phyloP scores from a whole-genome alignment of 805 yeast species.

The Pichia membranifaciens region DNA sequence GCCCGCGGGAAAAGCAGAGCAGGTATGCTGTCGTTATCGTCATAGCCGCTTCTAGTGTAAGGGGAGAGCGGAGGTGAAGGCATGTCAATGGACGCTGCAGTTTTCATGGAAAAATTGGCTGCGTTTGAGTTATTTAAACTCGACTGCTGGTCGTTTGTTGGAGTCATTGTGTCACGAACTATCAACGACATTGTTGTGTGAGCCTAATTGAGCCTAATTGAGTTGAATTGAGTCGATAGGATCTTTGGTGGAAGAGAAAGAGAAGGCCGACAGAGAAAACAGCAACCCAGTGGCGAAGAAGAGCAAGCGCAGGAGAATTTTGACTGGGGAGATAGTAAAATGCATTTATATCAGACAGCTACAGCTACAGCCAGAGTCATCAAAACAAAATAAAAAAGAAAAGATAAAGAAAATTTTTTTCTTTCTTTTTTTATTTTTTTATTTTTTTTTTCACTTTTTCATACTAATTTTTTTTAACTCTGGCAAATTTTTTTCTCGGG shows the following conservation, averaged over 20 bases:
- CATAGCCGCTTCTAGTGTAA: slow-evolving; percentile 25
- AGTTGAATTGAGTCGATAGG: slow-evolving; percentile 3
- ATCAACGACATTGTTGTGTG: slow-evolving; percentile 6
- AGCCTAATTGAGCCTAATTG: slow-evolving; percentile 5
- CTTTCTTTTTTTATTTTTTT: background rate
- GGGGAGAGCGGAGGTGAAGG: slow-evolving; percentile 37
- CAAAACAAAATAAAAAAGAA: background rate
- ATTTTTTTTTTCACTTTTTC: background rate
- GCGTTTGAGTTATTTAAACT: background rate
- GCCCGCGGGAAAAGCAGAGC: slow-evolving; percentile 26
- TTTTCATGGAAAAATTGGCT: background rate
- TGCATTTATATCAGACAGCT: background rate
- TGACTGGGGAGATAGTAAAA: background rate
- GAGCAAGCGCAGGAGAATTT: background rate
- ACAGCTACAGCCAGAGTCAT: background rate
- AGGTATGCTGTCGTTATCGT: slow-evolving; percentile 25
- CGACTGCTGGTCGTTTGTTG: slow-evolving; percentile 4
- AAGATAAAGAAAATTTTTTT: background rate
- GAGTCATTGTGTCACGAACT: slow-evolving; percentile 10
- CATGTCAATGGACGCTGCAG: slow-evolving; percentile 18
- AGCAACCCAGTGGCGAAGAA: slow-evolving; percentile 15
- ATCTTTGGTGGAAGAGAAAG: background rate
- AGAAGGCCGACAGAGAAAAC: slow-evolving; percentile 1
- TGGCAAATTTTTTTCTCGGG: background rate
- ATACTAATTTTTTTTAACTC: background rate